Evolutionary conservation across 305 asterid species (phyloP).

Genomic region (Caryopteris hybrid): DNA sequence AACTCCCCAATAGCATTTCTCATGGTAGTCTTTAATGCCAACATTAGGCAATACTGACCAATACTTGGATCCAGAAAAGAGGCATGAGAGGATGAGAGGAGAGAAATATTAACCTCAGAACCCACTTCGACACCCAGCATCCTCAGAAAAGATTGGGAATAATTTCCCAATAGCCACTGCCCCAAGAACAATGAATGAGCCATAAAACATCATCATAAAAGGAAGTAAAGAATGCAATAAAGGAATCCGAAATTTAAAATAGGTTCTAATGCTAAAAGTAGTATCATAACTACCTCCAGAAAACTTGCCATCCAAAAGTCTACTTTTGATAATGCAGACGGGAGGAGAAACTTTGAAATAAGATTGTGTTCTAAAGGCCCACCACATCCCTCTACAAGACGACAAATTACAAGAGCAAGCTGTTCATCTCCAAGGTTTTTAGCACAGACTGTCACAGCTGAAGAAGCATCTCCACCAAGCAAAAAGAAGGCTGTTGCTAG

Average conservation of each 20-base stretch:
- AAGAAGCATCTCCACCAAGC: constrained; percentile 95
- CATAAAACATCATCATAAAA: constrained; percentile 11
- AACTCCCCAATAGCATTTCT: constrained; percentile 85
- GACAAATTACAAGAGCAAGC: constrained; percentile 95
- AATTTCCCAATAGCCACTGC: constrained; percentile 91
- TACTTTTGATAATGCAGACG: constrained; percentile 72
- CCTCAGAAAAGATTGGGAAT: constrained; percentile 53
- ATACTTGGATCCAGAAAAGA: constrained; percentile 84
- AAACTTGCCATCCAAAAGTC: constrained; percentile 89
- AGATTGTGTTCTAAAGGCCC: constrained; percentile 71
- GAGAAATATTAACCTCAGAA: constrained; percentile 36
- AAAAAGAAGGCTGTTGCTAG: constrained; percentile 95
- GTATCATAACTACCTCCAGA: constrained; percentile 63
- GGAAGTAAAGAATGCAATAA: not conserved
- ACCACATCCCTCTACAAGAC: constrained; percentile 81
- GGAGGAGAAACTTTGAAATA: constrained; percentile 73
- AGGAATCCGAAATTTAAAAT: constrained; percentile 18
- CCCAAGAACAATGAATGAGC: constrained; percentile 25
- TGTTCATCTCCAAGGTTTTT: constrained; percentile 97
- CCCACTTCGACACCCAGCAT: constrained; percentile 63
- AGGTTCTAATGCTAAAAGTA: constrained; percentile 4
- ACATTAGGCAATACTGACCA: constrained; percentile 84
- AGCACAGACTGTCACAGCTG: constrained; percentile 92
- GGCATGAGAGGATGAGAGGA: constrained; percentile 47
- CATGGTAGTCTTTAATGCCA: constrained; percentile 78